phyloP scores from a whole-genome alignment of 768 basidiomycete genomes.

The Symmetrospora coprosmae region DNA sequence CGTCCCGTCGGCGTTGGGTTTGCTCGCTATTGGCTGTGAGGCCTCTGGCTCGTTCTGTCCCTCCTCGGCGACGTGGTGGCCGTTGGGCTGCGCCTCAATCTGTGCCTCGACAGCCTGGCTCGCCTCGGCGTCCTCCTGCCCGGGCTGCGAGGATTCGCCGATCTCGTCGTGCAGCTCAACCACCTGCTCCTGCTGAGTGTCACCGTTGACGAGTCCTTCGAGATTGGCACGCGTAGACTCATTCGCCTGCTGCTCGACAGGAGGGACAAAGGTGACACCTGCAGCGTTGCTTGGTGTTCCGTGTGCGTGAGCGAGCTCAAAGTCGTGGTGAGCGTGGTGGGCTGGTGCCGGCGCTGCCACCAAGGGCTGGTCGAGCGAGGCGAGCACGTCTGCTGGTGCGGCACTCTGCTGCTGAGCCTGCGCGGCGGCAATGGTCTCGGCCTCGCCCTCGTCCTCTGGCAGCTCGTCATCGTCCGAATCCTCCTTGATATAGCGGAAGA shows the following conservation, averaged over 20 bases:
- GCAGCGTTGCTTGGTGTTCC: constrained; percentile 9
- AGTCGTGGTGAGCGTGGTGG: constrained; percentile 1
- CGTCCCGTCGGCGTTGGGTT: too few species aligned
- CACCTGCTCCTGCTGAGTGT: constrained; percentile 7
- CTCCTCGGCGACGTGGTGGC: too few species aligned
- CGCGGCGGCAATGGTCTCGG: constrained; percentile 31
- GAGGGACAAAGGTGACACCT: background rate
- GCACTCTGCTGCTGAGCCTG: constrained; percentile 28
- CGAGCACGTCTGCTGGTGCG: constrained; percentile 17
- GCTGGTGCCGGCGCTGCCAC: background rate
- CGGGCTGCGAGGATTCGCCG: too few species aligned
- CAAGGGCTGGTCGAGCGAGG: constrained; percentile 23
- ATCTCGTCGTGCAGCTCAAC: constrained; percentile 18
- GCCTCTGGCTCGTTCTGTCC: too few species aligned
- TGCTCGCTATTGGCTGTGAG: too few species aligned
- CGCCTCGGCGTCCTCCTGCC: too few species aligned
- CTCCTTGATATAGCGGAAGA: constrained; percentile 95
- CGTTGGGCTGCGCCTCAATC: too few species aligned
- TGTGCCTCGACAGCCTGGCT: too few species aligned
- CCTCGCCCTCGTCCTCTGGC: constrained; percentile 31
- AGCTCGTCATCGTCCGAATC: constrained; percentile 41
- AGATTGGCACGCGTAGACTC: constrained; percentile 1
- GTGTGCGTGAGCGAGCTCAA: constrained; percentile 12
- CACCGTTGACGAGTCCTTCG: constrained; percentile 12
- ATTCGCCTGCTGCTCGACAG: background rate